Base-by-base conservation (phyloP, 176 grass and related monocot species). In the Zizania latifolia region DNA sequence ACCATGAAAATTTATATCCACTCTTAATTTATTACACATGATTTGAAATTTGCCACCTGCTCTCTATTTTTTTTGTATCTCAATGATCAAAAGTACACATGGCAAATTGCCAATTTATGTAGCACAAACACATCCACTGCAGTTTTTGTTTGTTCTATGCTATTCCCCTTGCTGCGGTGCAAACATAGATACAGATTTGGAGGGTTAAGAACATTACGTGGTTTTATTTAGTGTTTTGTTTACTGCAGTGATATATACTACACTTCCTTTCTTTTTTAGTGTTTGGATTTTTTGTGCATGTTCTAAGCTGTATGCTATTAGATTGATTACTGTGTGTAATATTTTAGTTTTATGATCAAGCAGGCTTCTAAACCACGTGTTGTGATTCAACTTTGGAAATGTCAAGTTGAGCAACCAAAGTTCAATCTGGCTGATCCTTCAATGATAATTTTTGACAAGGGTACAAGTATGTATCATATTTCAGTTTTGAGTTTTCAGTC, bases 361-460 rank as follows among this genome's bases (percentile, higher is more conserved):
- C 80, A 91, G 93, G 81, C 79, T 67, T 79, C 89, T 55, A 90
- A 77, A 83, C 95, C 87, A 29, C 87, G 74, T 67, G 77, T 15
- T 72, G 80, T 90, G 74, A 45, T 99, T 73, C 83, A 84, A 66
- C 87, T 99, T 69, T 92, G 84, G 86, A 92, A 90, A 90, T 89
- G 68, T 81, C 84, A 90, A 58, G 71, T 99, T 67, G 92, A 92
- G 33, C 77, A 90, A 79, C 91, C 95, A 75, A 94, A 92, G 68
- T 85, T 89, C 75, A 92, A 76, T 73, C 85, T 80, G 76, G 57
- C 82, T 60, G 89, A 99, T 58, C 91, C 89, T 46, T 78, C 79
- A 28, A 55, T 95, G 23, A 44, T 81, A 75, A 86, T 99, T 78
- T 68, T 92, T 68, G 96, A 95, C 44, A 94, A 92, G 81, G 70